Conservation (phyloP, 164 flowering plant species). For the Brasenia schreberi region DNA sequence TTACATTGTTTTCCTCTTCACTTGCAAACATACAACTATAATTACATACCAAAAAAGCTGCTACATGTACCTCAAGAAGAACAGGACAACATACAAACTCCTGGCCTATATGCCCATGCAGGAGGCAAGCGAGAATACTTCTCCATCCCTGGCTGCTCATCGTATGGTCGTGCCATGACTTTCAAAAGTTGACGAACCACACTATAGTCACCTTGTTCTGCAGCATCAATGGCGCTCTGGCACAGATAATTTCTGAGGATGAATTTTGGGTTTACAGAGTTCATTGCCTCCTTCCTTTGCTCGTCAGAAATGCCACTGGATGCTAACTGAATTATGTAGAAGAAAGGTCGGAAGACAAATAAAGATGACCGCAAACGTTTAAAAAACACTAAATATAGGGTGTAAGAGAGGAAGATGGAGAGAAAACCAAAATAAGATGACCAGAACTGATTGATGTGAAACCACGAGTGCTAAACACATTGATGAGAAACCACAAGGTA, state of each 20-base stretch:
- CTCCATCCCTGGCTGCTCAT: conserved; percentile 97
- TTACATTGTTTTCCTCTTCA: background rate
- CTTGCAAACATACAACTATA: background rate
- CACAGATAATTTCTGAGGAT: conserved; percentile 88
- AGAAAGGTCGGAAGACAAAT: background rate
- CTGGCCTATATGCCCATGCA: conserved; percentile 99
- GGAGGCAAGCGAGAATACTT: conserved; percentile 98
- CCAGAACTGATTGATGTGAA: too few relatives aligned
- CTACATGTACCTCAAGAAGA: conserved; percentile 47
- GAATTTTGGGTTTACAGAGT: conserved; percentile 82
- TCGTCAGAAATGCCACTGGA: conserved; percentile 60
- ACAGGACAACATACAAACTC: conserved; percentile 99
- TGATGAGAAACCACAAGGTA: too few relatives aligned
- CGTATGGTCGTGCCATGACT: conserved; percentile 78
- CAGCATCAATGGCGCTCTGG: conserved; percentile 94
- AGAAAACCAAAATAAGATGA: too few relatives aligned
- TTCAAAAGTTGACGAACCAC: conserved; percentile 72
- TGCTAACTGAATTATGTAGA: conserved; percentile 27
- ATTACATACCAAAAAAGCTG: background rate
- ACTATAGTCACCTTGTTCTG: conserved; percentile 73
- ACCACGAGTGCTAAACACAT: too few relatives aligned
- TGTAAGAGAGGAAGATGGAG: too few relatives aligned
- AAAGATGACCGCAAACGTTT: background rate
- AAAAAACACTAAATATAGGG: too few relatives aligned
- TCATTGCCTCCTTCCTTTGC: conserved; percentile 71